phyloP scores from a whole-genome alignment of 2,329 filamentous ascomycete genomes.

The Elsinoe batatas region DNA sequence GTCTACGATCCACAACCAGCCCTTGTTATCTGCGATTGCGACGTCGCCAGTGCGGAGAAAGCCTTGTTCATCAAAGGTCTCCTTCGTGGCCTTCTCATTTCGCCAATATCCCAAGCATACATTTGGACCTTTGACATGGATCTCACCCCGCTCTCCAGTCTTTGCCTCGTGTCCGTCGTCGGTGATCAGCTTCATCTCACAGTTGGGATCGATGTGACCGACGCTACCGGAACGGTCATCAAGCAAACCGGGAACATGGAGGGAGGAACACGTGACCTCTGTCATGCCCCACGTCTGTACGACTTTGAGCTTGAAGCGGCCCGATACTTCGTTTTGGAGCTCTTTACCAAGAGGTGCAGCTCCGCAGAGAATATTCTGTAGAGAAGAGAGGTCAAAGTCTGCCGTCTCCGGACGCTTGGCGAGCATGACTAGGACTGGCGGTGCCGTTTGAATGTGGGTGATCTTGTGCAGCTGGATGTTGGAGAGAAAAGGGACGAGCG shows the following conservation, averaged over 20 bases:
- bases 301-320: slow-evolving; percentile 26
- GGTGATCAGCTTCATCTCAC: slow-evolving; percentile 33
- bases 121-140: slow-evolving; percentile 31
- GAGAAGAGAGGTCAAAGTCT: slow-evolving; percentile 32
- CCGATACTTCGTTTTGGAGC: slow-evolving; percentile 32
- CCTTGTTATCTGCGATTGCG: slow-evolving; percentile 24
- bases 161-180: slow-evolving; percentile 32
- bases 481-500: slow-evolving; percentile 26
- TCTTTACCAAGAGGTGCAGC: slow-evolving; percentile 31
- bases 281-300: slow-evolving; percentile 31
- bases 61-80: slow-evolving; percentile 20
- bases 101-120: slow-evolving; percentile 33
- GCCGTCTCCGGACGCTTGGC: slow-evolving; percentile 34
- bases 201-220: slow-evolving; percentile 30
- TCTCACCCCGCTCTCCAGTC: slow-evolving; percentile 30
- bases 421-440: slow-evolving; percentile 36
- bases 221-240: slow-evolving; percentile 27
- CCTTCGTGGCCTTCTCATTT: slow-evolving; percentile 29
- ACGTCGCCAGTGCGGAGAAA: slow-evolving; percentile 25
- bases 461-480: slow-evolving; percentile 29
- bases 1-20: slow-evolving; percentile 29
- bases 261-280: slow-evolving; percentile 27
- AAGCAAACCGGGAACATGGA: slow-evolving; percentile 29
- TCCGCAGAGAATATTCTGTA: slow-evolving; percentile 33
- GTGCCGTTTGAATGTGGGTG: slow-evolving; percentile 33